Percentiles rank a stretch among this genome's conserved stretches.
Evolutionary conservation across 2,329 filamentous ascomycete species (phyloP).

Genomic region (Chaetomiaceae sp.): DNA sequence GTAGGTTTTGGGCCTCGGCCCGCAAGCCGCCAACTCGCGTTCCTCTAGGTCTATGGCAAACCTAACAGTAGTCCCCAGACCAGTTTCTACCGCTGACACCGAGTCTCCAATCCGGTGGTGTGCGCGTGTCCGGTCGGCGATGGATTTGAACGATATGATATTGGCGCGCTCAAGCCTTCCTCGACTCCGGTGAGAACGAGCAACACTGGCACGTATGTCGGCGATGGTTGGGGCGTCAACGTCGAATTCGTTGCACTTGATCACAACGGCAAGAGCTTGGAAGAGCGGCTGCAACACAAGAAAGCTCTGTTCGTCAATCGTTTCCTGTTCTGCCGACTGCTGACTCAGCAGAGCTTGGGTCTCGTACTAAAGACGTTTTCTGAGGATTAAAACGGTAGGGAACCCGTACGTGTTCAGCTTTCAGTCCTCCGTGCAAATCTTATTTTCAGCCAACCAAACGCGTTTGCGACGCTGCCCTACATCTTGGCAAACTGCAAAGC

Average conservation of each 20-base stretch:
- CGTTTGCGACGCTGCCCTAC: too few species aligned
- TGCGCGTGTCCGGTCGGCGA: not conserved
- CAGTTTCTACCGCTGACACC: not conserved
- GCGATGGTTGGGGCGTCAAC: not conserved
- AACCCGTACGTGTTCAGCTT: too few species aligned
- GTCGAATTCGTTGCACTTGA: not conserved
- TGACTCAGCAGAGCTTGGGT: too few species aligned
- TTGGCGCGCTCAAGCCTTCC: constrained; percentile 1
- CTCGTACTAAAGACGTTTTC: not conserved
- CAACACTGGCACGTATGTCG: not conserved
- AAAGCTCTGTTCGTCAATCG: not conserved
- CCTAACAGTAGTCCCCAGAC: not conserved
- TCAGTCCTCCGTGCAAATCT: too few species aligned
- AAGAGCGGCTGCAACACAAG: not conserved
- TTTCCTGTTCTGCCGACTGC: not conserved
- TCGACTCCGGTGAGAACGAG: not conserved
- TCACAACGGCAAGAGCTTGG: not conserved
- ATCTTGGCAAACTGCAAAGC: too few species aligned
- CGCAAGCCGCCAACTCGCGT: not conserved
- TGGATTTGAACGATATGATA: not conserved
- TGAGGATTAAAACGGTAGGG: too few species aligned
- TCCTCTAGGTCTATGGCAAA: not conserved
- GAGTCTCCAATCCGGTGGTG: not conserved
- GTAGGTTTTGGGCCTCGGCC: too few species aligned
- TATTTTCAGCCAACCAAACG: too few species aligned